These are phyloP conservation scores for Oryza meridionalis DNA, from an alignment of 176 grass and related monocot genomes.

Conservation along the genomic window DNA sequence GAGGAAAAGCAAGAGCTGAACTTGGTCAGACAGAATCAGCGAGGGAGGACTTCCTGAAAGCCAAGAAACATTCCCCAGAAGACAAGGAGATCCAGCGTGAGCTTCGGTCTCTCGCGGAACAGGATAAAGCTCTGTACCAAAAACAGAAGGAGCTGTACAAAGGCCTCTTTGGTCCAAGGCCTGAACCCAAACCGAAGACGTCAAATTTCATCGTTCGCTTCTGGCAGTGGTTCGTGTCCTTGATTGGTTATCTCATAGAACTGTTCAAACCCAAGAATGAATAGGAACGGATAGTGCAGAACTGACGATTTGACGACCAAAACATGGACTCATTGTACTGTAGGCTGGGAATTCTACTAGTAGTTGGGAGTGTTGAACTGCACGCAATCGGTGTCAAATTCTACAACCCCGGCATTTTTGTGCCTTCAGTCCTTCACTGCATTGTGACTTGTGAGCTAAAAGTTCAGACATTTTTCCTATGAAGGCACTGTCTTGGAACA, in stretches of 20 bases:
- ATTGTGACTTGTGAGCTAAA: no score
- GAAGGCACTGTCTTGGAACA: no score
- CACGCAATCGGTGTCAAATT: no score
- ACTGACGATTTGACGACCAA: no score
- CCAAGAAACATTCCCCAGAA: constrained; percentile 65
- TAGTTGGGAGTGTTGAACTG: no score
- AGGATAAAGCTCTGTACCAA: constrained; percentile 81
- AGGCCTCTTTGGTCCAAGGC: constrained; percentile 78
- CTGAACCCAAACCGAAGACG: constrained; percentile 59
- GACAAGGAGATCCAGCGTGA: constrained; percentile 68
- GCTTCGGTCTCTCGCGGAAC: constrained; percentile 58
- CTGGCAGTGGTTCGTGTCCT: constrained; percentile 68
- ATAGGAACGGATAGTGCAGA: background rate
- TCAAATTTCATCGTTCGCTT: constrained; percentile 53
- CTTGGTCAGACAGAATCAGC: constrained; percentile 90
- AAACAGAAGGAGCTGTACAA: constrained; percentile 93
- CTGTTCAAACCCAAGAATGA: constrained; percentile 48
- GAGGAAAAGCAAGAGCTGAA: constrained; percentile 84
- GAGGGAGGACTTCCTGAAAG: constrained; percentile 78
- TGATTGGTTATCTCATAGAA: constrained; percentile 48
- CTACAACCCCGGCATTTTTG: no score
- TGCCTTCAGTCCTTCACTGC: no score
- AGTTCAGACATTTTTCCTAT: no score
- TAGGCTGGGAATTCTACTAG: no score
- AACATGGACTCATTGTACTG: no score